A percentile compares a stretch with the other conserved stretches of the same genome.
Conservation (phyloP, 2,329 filamentous ascomycete species). For the Phialophora expanda region DNA sequence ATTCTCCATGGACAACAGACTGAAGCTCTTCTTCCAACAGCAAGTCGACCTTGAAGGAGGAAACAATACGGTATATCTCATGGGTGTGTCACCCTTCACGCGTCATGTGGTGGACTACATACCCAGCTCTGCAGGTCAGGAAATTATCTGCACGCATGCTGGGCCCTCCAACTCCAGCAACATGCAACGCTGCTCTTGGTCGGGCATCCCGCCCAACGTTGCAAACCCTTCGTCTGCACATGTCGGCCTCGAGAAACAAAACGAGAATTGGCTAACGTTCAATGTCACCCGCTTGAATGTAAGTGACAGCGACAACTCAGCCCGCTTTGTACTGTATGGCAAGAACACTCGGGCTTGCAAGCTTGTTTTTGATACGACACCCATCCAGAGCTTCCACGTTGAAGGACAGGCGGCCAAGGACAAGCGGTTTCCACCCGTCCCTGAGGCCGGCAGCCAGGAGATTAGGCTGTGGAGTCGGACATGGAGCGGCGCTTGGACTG, state of each 20-base stretch:
- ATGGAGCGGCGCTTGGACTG: conserved; percentile 77
- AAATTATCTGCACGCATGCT: conserved; percentile 57
- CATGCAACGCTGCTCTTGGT: conserved; percentile 69
- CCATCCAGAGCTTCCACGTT: conserved; percentile 69
- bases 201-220: conserved; percentile 70
- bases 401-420: conserved; percentile 64
- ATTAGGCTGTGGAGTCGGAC: conserved; percentile 82
- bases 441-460: conserved; percentile 67
- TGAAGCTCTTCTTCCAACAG: conserved; percentile 89
- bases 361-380: conserved; percentile 68
- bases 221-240: conserved; percentile 47
- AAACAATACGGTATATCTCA: conserved; percentile 71
- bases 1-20: conserved; percentile 76
- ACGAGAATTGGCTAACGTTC: conserved; percentile 68
- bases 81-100: conserved; percentile 71
- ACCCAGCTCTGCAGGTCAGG: conserved; percentile 70
- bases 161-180: conserved; percentile 49
- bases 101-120: conserved; percentile 69
- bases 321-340: conserved; percentile 70
- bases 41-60: conserved; percentile 75
- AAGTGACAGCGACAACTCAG: conserved; percentile 54
- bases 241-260: conserved; percentile 47
- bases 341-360: conserved; percentile 79
- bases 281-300: conserved; percentile 58
- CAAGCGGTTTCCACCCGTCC: conserved; percentile 67